A percentile compares a stretch with the other conserved stretches of the same genome.
Conservation (phyloP, 2,329 filamentous ascomycete species). For the Ophiocordyceps camponoti-floridani region DNA sequence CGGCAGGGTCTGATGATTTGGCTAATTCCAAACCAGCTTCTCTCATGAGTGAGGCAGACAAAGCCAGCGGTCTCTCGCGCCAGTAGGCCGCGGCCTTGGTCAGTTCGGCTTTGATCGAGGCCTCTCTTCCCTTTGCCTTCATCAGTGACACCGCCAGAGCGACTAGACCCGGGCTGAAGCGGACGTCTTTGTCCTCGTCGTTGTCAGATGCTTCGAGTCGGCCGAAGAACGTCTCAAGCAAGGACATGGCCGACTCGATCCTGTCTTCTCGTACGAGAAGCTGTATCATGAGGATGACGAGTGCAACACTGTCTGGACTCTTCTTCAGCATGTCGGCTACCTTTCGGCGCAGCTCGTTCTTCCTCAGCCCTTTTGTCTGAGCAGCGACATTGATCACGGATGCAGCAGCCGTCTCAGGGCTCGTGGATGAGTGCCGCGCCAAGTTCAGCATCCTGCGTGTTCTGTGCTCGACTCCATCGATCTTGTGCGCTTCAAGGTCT, state of each 20-base stretch:
- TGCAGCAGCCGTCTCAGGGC: slow-evolving; percentile 18
- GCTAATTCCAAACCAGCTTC: slow-evolving; percentile 74
- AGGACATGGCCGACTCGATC: slow-evolving; percentile 51
- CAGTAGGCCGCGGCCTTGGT: slow-evolving; percentile 69
- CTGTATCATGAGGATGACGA: slow-evolving; percentile 65
- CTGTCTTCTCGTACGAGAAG: slow-evolving; percentile 60
- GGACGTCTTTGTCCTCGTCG: slow-evolving; percentile 43
- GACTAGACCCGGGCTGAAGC: slow-evolving; percentile 72
- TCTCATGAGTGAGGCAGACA: slow-evolving; percentile 48
- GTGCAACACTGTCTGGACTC: slow-evolving; percentile 61
- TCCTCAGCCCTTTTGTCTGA: slow-evolving; percentile 42
- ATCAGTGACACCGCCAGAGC: slow-evolving; percentile 68
- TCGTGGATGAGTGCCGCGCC: slow-evolving; percentile 10
- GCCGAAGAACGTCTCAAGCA: slow-evolving; percentile 50
- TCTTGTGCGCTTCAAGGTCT: slow-evolving; percentile 50
- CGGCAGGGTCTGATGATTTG: slow-evolving; percentile 50
- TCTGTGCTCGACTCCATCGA: slow-evolving; percentile 35
- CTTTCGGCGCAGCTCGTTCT: slow-evolving; percentile 50
- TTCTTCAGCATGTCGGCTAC: slow-evolving; percentile 54
- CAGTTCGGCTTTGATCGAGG: slow-evolving; percentile 54
- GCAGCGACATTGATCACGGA: slow-evolving; percentile 53
- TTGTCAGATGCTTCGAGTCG: slow-evolving; percentile 42
- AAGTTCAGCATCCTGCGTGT: slow-evolving; percentile 22
- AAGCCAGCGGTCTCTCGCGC: slow-evolving; percentile 35
- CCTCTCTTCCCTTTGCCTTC: slow-evolving; percentile 53